Percentiles rank a stretch among this genome's conserved stretches.
phyloP scores from a whole-genome alignment of 169 alveolate species.

The Plasmodium gonderi region DNA sequence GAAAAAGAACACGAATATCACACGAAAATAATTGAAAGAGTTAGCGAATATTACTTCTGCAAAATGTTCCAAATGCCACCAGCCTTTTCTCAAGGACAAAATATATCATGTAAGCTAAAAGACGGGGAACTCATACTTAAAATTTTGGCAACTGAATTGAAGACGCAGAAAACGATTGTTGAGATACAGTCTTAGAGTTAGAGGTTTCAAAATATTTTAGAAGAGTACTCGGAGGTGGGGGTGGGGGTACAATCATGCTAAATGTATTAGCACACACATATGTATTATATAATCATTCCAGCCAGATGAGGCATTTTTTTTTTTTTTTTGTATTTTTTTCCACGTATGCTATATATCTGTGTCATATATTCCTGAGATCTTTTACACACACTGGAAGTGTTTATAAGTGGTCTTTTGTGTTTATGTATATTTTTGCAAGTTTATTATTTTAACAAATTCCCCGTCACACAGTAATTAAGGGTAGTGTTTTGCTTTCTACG shows the following conservation, averaged over 20 bases:
- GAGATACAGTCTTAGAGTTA: slow-evolving; percentile 4
- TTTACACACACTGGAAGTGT: not conserved
- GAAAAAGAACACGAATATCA: slow-evolving; percentile 51
- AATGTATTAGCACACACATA: not conserved
- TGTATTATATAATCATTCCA: too few relatives aligned
- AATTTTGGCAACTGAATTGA: slow-evolving; percentile 52
- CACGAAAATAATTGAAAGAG: slow-evolving; percentile 71
- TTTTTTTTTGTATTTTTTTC: too few relatives aligned
- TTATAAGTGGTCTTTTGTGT: not conserved
- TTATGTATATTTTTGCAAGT: not conserved
- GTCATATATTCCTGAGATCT: not conserved
- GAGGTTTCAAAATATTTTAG: too few relatives aligned
- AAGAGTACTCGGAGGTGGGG: too few relatives aligned
- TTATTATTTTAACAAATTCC: too few relatives aligned
- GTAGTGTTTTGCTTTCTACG: too few relatives aligned
- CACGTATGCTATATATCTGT: not conserved
- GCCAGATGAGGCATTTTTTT: not conserved
- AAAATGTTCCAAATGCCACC: slow-evolving; percentile 73
- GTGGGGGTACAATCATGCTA: not conserved
- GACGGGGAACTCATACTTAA: slow-evolving; percentile 63
- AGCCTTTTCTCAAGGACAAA: slow-evolving; percentile 63
- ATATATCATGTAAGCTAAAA: slow-evolving; percentile 48
- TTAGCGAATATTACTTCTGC: slow-evolving; percentile 55
- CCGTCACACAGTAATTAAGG: too few relatives aligned
- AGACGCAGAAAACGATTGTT: slow-evolving; percentile 41